Evolutionary conservation across 495 filamentous ascomycete genomes (phyloP).

Genomic region (Aspergillus leporis): DNA sequence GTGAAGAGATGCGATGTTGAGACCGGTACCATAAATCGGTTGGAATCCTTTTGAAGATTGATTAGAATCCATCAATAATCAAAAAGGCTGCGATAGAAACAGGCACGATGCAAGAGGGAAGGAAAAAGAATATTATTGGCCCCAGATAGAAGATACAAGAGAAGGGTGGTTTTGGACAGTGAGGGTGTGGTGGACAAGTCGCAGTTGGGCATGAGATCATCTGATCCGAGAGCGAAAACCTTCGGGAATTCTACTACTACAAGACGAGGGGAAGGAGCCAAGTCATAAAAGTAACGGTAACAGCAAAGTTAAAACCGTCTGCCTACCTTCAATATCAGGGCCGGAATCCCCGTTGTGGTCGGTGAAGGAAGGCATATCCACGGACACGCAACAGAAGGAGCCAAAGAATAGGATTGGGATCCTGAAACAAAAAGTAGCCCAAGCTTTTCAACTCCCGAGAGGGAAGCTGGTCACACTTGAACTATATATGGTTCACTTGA

Average conservation of each 20-base stretch:
- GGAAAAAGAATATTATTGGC: not conserved
- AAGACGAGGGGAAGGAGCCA: conserved; percentile 13
- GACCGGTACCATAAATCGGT: conserved; percentile 32
- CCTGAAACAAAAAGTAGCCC: not conserved
- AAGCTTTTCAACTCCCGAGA: not conserved
- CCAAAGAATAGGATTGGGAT: not conserved
- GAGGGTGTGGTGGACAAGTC: conserved; percentile 8
- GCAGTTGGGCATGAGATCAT: conserved; percentile 26
- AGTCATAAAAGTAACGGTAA: conserved; percentile 12
- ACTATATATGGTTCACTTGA: conserved; percentile 1
- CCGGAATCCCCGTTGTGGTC: conserved; percentile 28
- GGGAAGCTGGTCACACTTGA: conserved; percentile 9
- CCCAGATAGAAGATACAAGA: not conserved
- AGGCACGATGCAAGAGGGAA: not conserved
- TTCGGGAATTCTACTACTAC: conserved; percentile 25
- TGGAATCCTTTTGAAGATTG: conserved; percentile 29
- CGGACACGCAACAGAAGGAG: not conserved
- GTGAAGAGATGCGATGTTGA: conserved; percentile 28
- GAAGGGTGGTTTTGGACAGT: not conserved
- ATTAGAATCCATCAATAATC: conserved; percentile 31
- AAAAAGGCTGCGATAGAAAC: conserved; percentile 8
- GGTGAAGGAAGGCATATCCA: conserved; percentile 39
- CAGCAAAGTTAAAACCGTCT: conserved; percentile 2
- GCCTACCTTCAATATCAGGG: conserved; percentile 41
- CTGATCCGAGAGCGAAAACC: conserved; percentile 19